A percentile compares a stretch with the other conserved stretches of the same genome.
These are phyloP conservation scores for Candida coleopterorum DNA, from an alignment of 805 yeast genomes.

Conservation along the genomic window DNA sequence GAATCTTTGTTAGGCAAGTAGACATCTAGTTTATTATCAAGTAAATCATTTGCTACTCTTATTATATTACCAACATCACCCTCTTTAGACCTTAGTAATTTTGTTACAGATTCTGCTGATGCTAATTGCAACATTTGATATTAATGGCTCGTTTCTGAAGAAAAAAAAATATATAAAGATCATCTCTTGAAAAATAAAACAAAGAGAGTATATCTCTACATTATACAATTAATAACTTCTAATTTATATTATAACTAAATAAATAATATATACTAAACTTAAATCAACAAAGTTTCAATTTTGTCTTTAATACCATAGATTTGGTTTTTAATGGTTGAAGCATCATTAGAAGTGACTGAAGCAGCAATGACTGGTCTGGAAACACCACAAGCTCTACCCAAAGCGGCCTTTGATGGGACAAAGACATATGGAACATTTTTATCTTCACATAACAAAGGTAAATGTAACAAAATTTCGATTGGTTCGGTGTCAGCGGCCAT, in stretches of 20 bases:
- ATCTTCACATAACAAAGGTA: slow-evolving; percentile 97
- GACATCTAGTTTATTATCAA: slow-evolving; percentile 29
- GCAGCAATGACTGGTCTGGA: slow-evolving; percentile 99
- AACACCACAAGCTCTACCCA: slow-evolving; percentile 99
- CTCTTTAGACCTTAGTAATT: slow-evolving; percentile 51
- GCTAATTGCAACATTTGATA: slow-evolving; percentile 2
- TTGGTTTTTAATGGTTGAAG: slow-evolving; percentile 95
- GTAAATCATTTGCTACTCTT: slow-evolving; percentile 23
- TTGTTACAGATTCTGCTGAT: slow-evolving; percentile 47
- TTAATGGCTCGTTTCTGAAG: neutral
- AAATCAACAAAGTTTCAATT: slow-evolving; percentile 95
- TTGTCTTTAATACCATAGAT: slow-evolving; percentile 97
- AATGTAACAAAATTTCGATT: slow-evolving; percentile 93
- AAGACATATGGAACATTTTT: slow-evolving; percentile 99
- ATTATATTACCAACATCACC: slow-evolving; percentile 41
- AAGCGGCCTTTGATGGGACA: slow-evolving; percentile 96
- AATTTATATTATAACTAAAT: neutral
- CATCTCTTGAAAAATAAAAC: slow-evolving; percentile 1
- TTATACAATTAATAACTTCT: slow-evolving; percentile 1
- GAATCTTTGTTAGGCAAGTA: slow-evolving; percentile 51
- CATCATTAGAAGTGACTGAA: slow-evolving; percentile 96
- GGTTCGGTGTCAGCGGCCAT: slow-evolving; percentile 99
- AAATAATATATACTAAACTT: slow-evolving; percentile 16
- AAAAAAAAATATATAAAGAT: slow-evolving; percentile 1
- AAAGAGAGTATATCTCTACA: neutral